These are phyloP conservation scores for Globisporangium splendens DNA, from an alignment of 352 stramenopile species.

Conservation along the genomic window DNA sequence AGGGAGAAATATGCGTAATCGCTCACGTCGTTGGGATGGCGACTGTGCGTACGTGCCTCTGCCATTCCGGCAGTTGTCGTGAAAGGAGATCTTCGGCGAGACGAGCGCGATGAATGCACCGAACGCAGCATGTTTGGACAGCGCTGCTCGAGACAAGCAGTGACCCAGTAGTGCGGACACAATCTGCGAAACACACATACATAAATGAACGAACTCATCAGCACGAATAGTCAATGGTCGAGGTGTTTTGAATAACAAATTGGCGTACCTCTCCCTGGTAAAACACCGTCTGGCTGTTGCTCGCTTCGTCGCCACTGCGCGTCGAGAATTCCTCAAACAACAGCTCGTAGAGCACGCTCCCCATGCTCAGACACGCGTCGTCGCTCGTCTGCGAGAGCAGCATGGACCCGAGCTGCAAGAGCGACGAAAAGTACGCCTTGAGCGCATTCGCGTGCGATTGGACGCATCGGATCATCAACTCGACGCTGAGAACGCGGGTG, in stretches of 20 bases:
- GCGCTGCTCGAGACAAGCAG: slow-evolving; percentile 23
- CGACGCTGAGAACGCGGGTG: slow-evolving; percentile 16
- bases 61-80: neutral
- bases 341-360: slow-evolving; percentile 37
- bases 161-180: slow-evolving; percentile 32
- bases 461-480: slow-evolving; percentile 30
- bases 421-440: slow-evolving; percentile 36
- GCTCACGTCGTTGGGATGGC: slow-evolving; percentile 20
- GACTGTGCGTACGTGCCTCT: neutral
- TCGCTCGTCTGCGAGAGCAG: slow-evolving; percentile 25
- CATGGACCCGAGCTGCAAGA: slow-evolving; percentile 29
- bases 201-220: no score
- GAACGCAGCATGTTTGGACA: slow-evolving; percentile 31
- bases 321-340: slow-evolving; percentile 49
- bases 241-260: no score
- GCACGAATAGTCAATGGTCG: no score
- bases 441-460: slow-evolving; percentile 35
- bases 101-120: slow-evolving; percentile 32
- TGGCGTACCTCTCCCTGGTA: slow-evolving; percentile 48
- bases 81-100: slow-evolving; percentile 23
- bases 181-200: slow-evolving; percentile 19
- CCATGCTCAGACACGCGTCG: slow-evolving; percentile 19
- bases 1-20: slow-evolving; percentile 33
- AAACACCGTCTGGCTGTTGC: slow-evolving; percentile 22
- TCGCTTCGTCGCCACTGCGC: slow-evolving; percentile 10